Evolutionary conservation across 106 monocot species (phyloP).

Genomic region (Hemerocallis citrina): DNA sequence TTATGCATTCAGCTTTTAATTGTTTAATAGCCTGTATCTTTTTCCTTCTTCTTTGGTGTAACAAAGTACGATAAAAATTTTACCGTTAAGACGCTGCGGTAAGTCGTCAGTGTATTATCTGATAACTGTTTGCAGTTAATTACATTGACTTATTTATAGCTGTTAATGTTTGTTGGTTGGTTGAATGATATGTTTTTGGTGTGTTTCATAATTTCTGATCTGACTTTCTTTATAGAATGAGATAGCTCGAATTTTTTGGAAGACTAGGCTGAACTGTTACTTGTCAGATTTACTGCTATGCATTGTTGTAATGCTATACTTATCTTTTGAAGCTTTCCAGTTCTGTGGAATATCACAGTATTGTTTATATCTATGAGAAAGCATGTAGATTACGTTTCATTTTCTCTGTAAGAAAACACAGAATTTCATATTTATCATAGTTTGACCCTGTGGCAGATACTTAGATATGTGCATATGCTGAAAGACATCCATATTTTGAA

Average conservation of each 20-base stretch:
- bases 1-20: neutral
- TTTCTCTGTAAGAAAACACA: too few species aligned
- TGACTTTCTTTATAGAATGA: neutral
- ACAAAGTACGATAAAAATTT: neutral
- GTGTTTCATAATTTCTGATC: neutral
- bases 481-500: too few species aligned
- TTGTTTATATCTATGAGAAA: too few species aligned
- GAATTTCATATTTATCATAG: too few species aligned
- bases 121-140: neutral
- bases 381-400: too few species aligned
- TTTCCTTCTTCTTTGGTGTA: neutral
- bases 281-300: neutral
- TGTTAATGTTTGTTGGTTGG: neutral
- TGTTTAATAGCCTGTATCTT: neutral
- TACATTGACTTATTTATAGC: neutral
- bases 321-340: neutral
- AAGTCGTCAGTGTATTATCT: slow-evolving; percentile 1
- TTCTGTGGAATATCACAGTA: too few species aligned
- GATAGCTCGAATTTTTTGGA: neutral
- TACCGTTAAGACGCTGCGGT: neutral
- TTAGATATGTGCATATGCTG: too few species aligned
- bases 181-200: neutral
- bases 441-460: too few species aligned
- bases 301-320: neutral
- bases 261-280: neutral